Conservation (phyloP, 169 alveolate species). For the Pseudocohnilembus persalinus region DNA sequence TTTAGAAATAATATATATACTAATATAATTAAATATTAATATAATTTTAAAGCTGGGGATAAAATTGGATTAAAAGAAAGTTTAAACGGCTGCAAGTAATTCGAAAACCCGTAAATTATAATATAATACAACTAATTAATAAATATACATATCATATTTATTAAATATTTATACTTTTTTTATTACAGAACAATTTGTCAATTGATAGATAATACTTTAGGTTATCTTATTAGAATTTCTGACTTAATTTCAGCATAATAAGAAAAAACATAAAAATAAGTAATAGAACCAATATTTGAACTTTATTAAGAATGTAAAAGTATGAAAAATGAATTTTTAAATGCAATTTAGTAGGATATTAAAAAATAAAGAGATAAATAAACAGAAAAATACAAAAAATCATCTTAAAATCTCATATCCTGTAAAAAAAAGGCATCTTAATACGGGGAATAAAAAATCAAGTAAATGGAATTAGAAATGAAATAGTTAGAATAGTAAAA, state of each 20-base stretch:
- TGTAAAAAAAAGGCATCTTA: neutral
- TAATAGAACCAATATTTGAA: neutral
- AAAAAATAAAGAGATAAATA: neutral
- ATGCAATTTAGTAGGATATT: constrained; percentile 7
- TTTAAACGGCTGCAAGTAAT: constrained; percentile 7
- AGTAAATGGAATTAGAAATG: neutral
- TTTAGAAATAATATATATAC: neutral
- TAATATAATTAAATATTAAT: neutral
- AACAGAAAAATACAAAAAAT: constrained; percentile 8
- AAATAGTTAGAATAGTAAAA: neutral
- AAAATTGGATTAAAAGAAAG: constrained; percentile 18
- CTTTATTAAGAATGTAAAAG: constrained; percentile 12
- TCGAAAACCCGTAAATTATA: constrained; percentile 15
- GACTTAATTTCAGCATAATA: neutral
- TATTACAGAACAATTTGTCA: neutral
- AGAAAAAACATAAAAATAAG: neutral
- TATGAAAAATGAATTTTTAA: constrained; percentile 12
- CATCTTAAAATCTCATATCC: neutral
- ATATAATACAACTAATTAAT: neutral
- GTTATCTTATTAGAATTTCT: constrained; percentile 11
- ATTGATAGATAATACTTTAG: constrained; percentile 2
- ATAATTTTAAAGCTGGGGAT: constrained; percentile 5
- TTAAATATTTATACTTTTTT: neutral
- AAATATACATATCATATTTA: neutral
- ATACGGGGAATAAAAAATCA: neutral